Conservation (phyloP, 306 rosid species). For the Fagus crenata region DNA sequence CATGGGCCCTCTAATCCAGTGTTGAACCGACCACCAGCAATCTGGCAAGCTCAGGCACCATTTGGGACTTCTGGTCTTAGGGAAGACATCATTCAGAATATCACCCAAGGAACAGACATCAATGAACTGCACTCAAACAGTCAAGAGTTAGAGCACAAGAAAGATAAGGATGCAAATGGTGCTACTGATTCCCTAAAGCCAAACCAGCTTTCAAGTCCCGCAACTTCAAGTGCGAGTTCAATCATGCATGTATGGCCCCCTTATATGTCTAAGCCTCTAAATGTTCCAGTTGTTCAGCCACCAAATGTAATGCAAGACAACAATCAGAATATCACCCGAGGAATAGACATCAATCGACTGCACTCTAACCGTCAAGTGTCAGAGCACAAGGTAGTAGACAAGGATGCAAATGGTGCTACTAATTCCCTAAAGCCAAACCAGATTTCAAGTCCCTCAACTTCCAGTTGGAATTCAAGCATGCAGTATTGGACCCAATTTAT, state of each 20-base stretch:
- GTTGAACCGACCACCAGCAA: slow-evolving; percentile 43
- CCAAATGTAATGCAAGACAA: slow-evolving; percentile 35
- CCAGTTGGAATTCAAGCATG: slow-evolving; percentile 41
- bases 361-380: slow-evolving; percentile 39
- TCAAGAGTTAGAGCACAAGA: slow-evolving; percentile 48
- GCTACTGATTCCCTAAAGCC: slow-evolving; percentile 29
- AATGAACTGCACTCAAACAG: slow-evolving; percentile 40
- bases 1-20: slow-evolving; percentile 34
- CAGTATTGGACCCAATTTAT: slow-evolving; percentile 42
- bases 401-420: slow-evolving; percentile 1
- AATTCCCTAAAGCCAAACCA: slow-evolving; percentile 42
- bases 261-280: slow-evolving; percentile 45
- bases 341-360: slow-evolving; percentile 53
- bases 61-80: slow-evolving; percentile 34
- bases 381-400: slow-evolving; percentile 41
- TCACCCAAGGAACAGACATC: slow-evolving; percentile 52
- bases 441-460: slow-evolving; percentile 41
- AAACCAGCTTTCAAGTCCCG: slow-evolving; percentile 48
- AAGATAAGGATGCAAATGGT: no score
- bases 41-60: slow-evolving; percentile 63
- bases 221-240: slow-evolving; percentile 39
- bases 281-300: slow-evolving; percentile 36
- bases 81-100: slow-evolving; percentile 38
- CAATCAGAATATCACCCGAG: slow-evolving; percentile 42
- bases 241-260: slow-evolving; percentile 45